Conservation (phyloP, 192 early-diverging fungal genomes). For the Coemansia sp. region DNA sequence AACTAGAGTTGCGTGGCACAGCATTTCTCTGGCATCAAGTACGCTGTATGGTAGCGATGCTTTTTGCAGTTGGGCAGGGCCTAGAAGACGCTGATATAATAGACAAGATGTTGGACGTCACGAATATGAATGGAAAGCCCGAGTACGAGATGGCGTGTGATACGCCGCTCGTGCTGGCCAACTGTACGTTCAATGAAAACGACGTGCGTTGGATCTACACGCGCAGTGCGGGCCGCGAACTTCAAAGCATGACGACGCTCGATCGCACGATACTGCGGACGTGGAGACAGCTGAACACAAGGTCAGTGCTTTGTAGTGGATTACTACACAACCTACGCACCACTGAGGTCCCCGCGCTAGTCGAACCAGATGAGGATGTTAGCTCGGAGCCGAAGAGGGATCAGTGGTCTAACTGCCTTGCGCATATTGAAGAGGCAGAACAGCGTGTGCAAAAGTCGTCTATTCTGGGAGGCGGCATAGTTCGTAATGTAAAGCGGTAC, state of each 20-base stretch:
- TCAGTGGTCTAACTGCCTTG: constrained; percentile 29
- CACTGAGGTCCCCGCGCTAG: constrained; percentile 12
- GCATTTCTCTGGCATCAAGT: constrained; percentile 99
- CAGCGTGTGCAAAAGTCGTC: constrained; percentile 1
- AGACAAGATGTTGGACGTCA: constrained; percentile 66
- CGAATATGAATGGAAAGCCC: constrained; percentile 67
- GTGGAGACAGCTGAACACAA: constrained; percentile 42
- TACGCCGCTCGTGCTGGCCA: constrained; percentile 82
- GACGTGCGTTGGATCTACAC: constrained; percentile 63
- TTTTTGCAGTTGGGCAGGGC: constrained; percentile 82
- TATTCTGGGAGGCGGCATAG: constrained; percentile 34
- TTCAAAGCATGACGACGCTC: constrained; percentile 28
- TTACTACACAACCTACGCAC: constrained; percentile 37
- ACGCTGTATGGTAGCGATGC: constrained; percentile 89
- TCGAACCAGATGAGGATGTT: background rate
- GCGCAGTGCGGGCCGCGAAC: constrained; percentile 27
- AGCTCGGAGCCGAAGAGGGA: background rate
- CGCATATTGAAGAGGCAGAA: constrained; percentile 3
- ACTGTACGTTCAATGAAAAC: constrained; percentile 68
- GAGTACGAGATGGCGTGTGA: constrained; percentile 92
- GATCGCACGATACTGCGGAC: constrained; percentile 20
- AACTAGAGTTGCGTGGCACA: constrained; percentile 76
- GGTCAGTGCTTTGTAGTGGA: constrained; percentile 37
- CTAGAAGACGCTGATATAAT: constrained; percentile 74
- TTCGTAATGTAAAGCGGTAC: constrained; percentile 32